A percentile compares a stretch with the other conserved stretches of the same genome.
phyloP scores from a whole-genome alignment of 73 alveolate genomes.

The Paramecium biaurelia region DNA sequence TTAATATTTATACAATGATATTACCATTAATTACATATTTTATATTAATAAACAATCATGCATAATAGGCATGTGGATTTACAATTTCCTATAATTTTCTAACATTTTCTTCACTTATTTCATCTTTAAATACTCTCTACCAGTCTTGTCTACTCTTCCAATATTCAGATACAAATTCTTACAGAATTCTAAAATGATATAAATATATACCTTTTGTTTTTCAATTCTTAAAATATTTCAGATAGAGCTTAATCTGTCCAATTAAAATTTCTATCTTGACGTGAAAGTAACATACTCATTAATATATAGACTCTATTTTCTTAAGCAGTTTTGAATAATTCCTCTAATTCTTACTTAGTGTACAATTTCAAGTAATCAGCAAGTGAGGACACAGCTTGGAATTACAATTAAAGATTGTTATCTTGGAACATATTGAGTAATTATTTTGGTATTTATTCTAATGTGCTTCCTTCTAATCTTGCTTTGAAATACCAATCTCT shows the following conservation, averaged over 20 bases:
- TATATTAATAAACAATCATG: conserved; percentile 21
- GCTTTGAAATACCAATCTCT: conserved; percentile 46
- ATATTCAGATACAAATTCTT: conserved; percentile 31
- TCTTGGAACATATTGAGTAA: background rate
- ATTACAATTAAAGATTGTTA: background rate
- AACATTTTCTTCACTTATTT: background rate
- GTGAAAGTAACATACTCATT: conserved; percentile 18
- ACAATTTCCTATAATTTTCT: conserved; percentile 21
- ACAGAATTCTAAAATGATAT: background rate
- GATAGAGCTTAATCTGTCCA: background rate
- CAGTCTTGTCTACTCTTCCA: conserved; percentile 43
- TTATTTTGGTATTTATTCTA: background rate
- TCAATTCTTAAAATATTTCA: background rate
- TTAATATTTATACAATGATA: no score
- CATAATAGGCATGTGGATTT: conserved; percentile 25
- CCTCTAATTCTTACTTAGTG: background rate
- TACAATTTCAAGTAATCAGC: conserved; percentile 32
- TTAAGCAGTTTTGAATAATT: background rate
- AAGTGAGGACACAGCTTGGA: background rate
- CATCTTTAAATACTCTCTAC: background rate
- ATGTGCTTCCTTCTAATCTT: background rate
- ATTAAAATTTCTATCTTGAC: conserved; percentile 26
- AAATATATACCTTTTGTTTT: background rate
- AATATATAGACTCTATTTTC: conserved; percentile 32
- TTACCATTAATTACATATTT: background rate